These are phyloP conservation scores for Daedaleopsis nitida DNA, from an alignment of 768 basidiomycete genomes.

Conservation along the genomic window DNA sequence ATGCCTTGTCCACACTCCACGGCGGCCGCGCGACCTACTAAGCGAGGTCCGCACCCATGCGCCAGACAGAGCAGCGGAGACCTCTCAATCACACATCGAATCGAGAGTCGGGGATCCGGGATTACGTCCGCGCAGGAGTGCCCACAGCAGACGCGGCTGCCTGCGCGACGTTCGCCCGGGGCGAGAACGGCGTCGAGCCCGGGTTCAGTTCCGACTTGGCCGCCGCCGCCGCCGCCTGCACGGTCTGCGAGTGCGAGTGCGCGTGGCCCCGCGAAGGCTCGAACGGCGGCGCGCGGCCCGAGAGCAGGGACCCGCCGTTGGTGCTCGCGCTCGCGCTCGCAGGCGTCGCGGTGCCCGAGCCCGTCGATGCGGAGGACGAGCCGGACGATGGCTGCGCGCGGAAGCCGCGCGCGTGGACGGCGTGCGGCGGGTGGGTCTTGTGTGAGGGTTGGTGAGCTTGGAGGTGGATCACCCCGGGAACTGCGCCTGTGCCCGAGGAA, in stretches of 20 bases:
- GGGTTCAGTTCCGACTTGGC: slow-evolving; percentile 31
- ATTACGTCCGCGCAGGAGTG: not conserved
- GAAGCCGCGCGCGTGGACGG: slow-evolving; percentile 16
- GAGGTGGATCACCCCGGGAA: slow-evolving; percentile 31
- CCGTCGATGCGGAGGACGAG: slow-evolving; percentile 18
- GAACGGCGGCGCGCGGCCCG: slow-evolving; percentile 55
- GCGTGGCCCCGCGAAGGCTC: slow-evolving; percentile 41
- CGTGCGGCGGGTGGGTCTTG: slow-evolving; percentile 13
- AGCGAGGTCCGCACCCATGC: no score
- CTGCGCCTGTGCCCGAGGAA: not conserved
- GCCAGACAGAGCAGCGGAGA: no score
- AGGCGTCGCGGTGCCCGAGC: slow-evolving; percentile 8
- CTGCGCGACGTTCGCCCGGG: slow-evolving; percentile 18
- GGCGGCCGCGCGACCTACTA: no score
- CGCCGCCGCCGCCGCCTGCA: not conserved
- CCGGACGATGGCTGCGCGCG: slow-evolving; percentile 12
- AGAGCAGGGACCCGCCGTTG: slow-evolving; percentile 41
- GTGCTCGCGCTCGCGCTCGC: slow-evolving; percentile 5
- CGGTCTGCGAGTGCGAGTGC: slow-evolving; percentile 9
- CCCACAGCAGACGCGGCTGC: slow-evolving; percentile 1
- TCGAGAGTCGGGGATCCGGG: no score
- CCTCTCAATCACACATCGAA: no score
- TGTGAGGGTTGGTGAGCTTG: slow-evolving; percentile 7
- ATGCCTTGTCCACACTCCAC: no score
- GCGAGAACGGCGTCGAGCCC: slow-evolving; percentile 28